A percentile compares a stretch with the other conserved stretches of the same genome.
phyloP scores from a whole-genome alignment of 139 green algal genomes.

The Nannochloris sp. region DNA sequence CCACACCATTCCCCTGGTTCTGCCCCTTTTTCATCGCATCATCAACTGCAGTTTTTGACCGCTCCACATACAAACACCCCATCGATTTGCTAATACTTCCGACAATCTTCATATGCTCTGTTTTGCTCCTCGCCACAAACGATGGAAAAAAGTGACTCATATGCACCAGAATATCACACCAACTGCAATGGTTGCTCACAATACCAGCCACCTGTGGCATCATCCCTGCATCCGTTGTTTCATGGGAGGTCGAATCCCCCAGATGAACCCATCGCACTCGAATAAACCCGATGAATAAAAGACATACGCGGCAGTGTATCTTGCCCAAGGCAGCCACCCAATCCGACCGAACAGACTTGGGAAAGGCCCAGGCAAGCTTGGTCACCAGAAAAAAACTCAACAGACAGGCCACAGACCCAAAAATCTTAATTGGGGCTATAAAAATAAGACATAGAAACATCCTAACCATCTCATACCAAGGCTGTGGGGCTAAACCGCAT shows the following conservation, averaged over 20 bases:
- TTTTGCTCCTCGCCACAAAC: slow-evolving; percentile 68
- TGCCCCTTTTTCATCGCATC: neutral
- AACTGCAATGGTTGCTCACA: slow-evolving; percentile 75
- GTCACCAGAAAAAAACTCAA: slow-evolving; percentile 40
- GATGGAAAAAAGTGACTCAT: slow-evolving; percentile 63
- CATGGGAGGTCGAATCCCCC: neutral
- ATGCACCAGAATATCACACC: slow-evolving; percentile 78
- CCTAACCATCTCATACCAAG: slow-evolving; percentile 9
- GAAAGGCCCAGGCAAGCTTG: slow-evolving; percentile 22
- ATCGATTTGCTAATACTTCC: slow-evolving; percentile 70
- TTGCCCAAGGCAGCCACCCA: slow-evolving; percentile 37
- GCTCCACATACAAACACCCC: slow-evolving; percentile 76
- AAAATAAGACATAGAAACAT: slow-evolving; percentile 32
- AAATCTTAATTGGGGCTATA: slow-evolving; percentile 44
- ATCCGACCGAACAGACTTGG: neutral
- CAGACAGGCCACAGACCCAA: slow-evolving; percentile 24
- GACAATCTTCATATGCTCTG: slow-evolving; percentile 48
- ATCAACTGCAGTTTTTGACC: slow-evolving; percentile 32
- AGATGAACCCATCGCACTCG: slow-evolving; percentile 40
- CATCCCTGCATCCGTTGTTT: neutral
- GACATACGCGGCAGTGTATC: slow-evolving; percentile 37
- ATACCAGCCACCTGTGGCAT: slow-evolving; percentile 28
- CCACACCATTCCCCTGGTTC: slow-evolving; percentile 15
- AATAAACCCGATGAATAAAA: slow-evolving; percentile 66
- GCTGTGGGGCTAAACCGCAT: slow-evolving; percentile 12